These are phyloP conservation scores for Lophiostoma macrostomum DNA, from an alignment of 495 filamentous ascomycete genomes.

Conservation along the genomic window DNA sequence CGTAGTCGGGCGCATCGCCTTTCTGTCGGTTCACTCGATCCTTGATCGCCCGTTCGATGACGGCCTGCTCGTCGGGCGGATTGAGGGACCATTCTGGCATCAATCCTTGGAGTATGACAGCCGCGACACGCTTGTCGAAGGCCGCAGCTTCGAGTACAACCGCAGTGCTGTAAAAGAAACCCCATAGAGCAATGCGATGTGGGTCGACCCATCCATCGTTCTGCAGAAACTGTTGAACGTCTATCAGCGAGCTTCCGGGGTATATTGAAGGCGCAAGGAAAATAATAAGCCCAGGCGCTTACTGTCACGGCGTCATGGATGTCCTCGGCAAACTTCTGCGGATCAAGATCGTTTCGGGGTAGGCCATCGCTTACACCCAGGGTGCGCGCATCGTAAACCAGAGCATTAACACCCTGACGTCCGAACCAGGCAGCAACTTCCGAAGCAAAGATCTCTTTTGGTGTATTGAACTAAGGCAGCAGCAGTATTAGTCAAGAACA, in stretches of 20 bases:
- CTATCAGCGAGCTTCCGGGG: not conserved
- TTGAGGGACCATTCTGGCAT: not conserved
- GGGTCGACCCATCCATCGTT: conserved; percentile 2
- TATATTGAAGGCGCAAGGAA: no score
- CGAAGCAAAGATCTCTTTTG: not conserved
- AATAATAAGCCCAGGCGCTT: not conserved
- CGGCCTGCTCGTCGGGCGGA: not conserved
- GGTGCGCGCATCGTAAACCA: conserved; percentile 4
- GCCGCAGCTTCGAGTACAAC: no score
- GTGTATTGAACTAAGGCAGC: conserved; percentile 1
- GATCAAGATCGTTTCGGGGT: conserved; percentile 8
- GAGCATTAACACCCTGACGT: conserved; percentile 1
- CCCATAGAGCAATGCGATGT: no score
- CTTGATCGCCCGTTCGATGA: not conserved
- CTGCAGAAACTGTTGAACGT: conserved; percentile 1
- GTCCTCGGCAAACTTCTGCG: not conserved
- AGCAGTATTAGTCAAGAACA: not conserved
- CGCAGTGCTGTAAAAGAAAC: no score
- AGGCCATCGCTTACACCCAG: conserved; percentile 8
- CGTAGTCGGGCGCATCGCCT: conserved; percentile 1
- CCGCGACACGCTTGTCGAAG: no score
- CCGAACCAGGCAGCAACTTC: not conserved
- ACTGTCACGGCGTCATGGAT: conserved; percentile 3
- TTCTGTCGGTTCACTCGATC: not conserved
- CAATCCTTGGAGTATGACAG: not conserved